Evolutionary conservation across 768 basidiomycete genomes (phyloP).

Genomic region (Inosperma sp.): DNA sequence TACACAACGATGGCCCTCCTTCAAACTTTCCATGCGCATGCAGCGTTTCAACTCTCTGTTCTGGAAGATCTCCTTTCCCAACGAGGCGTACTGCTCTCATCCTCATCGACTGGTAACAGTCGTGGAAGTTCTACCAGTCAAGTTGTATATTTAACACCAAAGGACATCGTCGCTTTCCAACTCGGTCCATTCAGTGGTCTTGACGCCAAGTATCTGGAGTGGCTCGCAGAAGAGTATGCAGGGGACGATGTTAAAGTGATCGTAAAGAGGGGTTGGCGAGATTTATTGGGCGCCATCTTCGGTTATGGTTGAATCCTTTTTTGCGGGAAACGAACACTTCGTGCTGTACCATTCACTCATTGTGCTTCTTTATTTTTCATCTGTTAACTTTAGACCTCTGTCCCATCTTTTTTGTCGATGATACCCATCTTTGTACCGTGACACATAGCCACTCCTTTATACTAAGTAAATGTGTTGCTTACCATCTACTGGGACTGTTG

Average conservation of each 20-base stretch:
- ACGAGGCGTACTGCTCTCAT: constrained; percentile 10
- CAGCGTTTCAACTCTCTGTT: constrained; percentile 52
- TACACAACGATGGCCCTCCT: constrained; percentile 53
- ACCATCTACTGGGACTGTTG: too few species aligned
- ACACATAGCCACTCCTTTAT: too few species aligned
- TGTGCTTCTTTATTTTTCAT: background rate
- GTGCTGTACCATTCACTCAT: background rate
- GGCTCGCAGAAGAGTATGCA: constrained; percentile 67
- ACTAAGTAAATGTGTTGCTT: too few species aligned
- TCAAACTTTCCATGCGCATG: constrained; percentile 65
- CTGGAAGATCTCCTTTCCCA: constrained; percentile 33
- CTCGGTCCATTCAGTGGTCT: constrained; percentile 67
- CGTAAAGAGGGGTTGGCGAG: constrained; percentile 48
- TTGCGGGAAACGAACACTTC: background rate
- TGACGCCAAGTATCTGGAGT: constrained; percentile 74
- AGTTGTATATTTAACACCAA: constrained; percentile 48
- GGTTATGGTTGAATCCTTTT: constrained; percentile 32
- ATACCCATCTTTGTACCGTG: too few species aligned
- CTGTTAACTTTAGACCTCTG: too few species aligned
- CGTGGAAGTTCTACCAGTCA: background rate
- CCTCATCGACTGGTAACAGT: background rate
- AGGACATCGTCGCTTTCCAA: constrained; percentile 63
- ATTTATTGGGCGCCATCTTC: constrained; percentile 43
- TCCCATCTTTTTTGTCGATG: too few species aligned
- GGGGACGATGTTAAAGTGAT: constrained; percentile 40